A percentile compares a stretch with the other conserved stretches of the same genome.
Evolutionary conservation across 2,329 filamentous ascomycete species (phyloP).

Genomic region (Fusarium napiforme): DNA sequence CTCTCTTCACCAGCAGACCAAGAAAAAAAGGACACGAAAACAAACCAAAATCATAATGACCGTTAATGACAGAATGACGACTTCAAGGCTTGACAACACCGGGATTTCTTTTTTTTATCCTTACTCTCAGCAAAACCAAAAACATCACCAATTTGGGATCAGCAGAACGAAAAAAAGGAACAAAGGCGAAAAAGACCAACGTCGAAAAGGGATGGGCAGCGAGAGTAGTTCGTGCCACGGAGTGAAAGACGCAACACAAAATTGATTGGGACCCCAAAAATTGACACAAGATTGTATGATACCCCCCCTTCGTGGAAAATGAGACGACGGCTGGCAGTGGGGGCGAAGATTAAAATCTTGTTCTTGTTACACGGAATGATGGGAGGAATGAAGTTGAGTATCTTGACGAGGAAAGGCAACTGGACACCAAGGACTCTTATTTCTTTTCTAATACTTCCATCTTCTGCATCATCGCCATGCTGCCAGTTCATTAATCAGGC

Average conservation of each 20-base stretch:
- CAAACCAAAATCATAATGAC: conserved; percentile 26
- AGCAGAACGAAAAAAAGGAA: conserved; percentile 7
- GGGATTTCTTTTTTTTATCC: conserved; percentile 1
- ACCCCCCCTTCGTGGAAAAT: conserved; percentile 30
- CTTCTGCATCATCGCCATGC: conserved; percentile 28
- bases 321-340: conserved; percentile 32
- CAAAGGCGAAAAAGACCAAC: conserved; percentile 22
- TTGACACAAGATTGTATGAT: conserved; percentile 30
- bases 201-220: conserved; percentile 33
- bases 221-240: conserved; percentile 34
- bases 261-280: conserved; percentile 21
- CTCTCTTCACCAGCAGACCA: conserved; percentile 1
- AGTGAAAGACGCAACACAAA: conserved; percentile 6
- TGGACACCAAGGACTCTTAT: conserved; percentile 14
- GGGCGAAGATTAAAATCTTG: conserved; percentile 14
- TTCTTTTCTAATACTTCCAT: conserved; percentile 4
- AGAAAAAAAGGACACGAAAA: background rate
- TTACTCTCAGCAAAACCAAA: conserved; percentile 19
- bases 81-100: conserved; percentile 18
- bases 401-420: conserved; percentile 9
- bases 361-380: conserved; percentile 4
- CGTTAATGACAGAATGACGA: conserved; percentile 39
- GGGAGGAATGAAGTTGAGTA: conserved; percentile 3
- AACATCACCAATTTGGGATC: conserved; percentile 9
- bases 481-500: conserved; percentile 31